Evolutionary conservation across 2,329 filamentous ascomycete genomes (phyloP).

Genomic region (Cryphonectria radicalis): DNA sequence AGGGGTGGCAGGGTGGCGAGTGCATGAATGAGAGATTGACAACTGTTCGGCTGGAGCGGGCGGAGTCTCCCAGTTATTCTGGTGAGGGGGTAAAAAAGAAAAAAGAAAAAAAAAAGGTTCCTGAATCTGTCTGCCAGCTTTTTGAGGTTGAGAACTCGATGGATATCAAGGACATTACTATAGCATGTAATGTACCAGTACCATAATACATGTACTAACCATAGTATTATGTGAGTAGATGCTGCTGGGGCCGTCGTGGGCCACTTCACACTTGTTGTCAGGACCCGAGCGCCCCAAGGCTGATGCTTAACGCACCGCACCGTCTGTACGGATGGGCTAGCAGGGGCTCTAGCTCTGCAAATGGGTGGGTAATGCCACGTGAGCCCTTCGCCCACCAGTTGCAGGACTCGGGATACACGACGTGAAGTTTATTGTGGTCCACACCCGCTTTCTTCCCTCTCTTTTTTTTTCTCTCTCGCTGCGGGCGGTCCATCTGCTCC

Average conservation of each 20-base stretch:
- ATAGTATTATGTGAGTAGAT: background rate
- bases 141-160: background rate
- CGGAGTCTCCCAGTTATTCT: background rate
- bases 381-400: slow-evolving; percentile 24
- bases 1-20: background rate
- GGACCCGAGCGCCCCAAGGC: background rate
- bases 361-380: slow-evolving; percentile 31
- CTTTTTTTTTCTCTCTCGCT: background rate
- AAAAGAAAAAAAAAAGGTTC: background rate
- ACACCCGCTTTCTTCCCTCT: background rate
- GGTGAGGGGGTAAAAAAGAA: background rate
- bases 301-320: slow-evolving; percentile 2
- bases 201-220: background rate
- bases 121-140: background rate
- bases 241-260: background rate
- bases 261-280: background rate
- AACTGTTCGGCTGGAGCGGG: background rate
- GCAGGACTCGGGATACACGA: slow-evolving; percentile 27
- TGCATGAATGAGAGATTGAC: background rate
- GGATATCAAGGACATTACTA: background rate
- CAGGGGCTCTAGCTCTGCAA: slow-evolving; percentile 26
- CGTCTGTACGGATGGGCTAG: slow-evolving; percentile 10
- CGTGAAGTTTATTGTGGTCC: slow-evolving; percentile 20
- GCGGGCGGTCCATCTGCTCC: background rate
- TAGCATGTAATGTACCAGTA: background rate